A percentile compares a stretch with the other conserved stretches of the same genome.
Conservation (phyloP, 257 asterid genomes). For the Solanum paucissectum region DNA sequence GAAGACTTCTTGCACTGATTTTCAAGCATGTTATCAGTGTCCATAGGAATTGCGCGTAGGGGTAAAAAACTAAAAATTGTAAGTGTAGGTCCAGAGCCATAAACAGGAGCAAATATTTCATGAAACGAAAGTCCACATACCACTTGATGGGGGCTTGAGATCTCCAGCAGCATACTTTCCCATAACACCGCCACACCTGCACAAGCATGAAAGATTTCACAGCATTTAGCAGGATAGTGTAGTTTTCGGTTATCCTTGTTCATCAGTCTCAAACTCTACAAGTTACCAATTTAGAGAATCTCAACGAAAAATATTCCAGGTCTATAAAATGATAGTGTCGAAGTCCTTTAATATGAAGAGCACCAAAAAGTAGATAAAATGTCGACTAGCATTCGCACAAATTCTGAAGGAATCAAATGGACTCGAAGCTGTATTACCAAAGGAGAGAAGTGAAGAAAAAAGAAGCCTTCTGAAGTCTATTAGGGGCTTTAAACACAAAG, state of each 20-base stretch:
- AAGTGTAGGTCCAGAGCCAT: not conserved
- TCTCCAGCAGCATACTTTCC: conserved; percentile 99
- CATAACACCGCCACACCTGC: conserved; percentile 99
- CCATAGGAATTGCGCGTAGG: not conserved
- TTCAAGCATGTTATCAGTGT: not conserved
- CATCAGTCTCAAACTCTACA: not conserved
- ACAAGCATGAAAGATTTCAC: not conserved
- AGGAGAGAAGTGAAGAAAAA: not conserved
- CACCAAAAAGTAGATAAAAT: not conserved
- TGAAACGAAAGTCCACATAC: conserved; percentile 32
- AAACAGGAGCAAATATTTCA: not conserved
- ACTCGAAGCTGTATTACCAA: not conserved
- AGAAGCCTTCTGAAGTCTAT: not conserved
- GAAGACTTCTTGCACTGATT: not conserved
- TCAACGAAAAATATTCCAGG: not conserved
- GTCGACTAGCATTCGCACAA: not conserved
- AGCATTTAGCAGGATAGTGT: not conserved
- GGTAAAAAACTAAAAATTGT: not conserved
- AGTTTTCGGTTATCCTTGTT: not conserved
- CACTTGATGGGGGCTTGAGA: conserved; percentile 84
- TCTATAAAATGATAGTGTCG: not conserved
- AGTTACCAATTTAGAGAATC: not conserved
- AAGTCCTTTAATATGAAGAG: not conserved
- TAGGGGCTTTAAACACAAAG: not conserved
- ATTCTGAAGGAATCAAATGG: not conserved